These are phyloP conservation scores for Funneliformis caledonium DNA, from an alignment of 371 early-diverging fungal species.

Conservation along the genomic window DNA sequence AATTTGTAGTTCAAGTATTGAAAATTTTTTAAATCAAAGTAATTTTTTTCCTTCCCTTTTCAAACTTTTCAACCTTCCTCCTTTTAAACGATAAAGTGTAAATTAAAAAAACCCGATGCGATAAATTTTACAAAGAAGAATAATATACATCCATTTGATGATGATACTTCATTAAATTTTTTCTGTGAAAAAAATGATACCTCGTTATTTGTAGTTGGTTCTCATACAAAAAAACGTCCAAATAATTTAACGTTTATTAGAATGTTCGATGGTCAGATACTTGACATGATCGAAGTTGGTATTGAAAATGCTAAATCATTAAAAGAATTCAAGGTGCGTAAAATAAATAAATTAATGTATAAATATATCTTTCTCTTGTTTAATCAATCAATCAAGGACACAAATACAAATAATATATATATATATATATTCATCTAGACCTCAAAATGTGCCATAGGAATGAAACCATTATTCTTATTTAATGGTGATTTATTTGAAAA, in stretches of 20 bases:
- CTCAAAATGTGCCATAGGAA: conserved; percentile 82
- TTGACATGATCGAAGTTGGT: conserved; percentile 96
- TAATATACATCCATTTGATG: conserved; percentile 97
- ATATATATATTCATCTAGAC: conserved; percentile 46
- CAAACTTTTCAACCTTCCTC: background rate
- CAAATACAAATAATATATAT: background rate
- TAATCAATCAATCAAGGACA: conserved; percentile 14
- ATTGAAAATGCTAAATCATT: conserved; percentile 69
- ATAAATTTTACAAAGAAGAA: conserved; percentile 85
- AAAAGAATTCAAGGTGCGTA: conserved; percentile 71
- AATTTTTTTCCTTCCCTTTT: background rate
- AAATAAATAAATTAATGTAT: background rate
- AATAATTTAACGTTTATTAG: conserved; percentile 90
- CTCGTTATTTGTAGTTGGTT: conserved; percentile 85
- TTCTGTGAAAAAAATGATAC: conserved; percentile 94
- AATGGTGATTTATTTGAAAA: conserved; percentile 87
- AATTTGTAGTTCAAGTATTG: background rate
- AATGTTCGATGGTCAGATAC: conserved; percentile 88
- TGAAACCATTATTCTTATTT: conserved; percentile 90
- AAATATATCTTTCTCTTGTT: too few species aligned
- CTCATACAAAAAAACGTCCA: conserved; percentile 96
- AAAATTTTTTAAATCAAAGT: background rate
- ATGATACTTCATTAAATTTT: conserved; percentile 89
- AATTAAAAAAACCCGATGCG: conserved; percentile 90
- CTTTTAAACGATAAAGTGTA: conserved; percentile 68